Evolutionary conservation across 139 green algal species (phyloP).

Genomic region (Tetradesmus lagerheimii): DNA sequence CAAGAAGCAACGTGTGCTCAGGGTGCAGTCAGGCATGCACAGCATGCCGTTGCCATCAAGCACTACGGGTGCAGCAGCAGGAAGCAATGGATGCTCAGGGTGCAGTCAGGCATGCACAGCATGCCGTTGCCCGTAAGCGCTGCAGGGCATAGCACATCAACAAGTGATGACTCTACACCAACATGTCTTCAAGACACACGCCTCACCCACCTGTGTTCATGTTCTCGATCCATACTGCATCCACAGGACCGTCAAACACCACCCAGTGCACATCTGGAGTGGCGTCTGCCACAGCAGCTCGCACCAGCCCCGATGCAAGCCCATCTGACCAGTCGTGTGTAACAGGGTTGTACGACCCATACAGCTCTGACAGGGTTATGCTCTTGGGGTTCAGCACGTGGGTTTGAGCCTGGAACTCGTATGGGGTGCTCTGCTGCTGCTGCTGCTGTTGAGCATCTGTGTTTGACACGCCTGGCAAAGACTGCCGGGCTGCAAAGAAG

Average conservation of each 20-base stretch:
- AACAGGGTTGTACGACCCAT: constrained; percentile 81
- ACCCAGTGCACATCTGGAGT: constrained; percentile 77
- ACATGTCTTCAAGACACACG: too few species aligned
- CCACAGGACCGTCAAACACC: constrained; percentile 89
- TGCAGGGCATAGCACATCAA: too few species aligned
- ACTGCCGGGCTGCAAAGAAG: background rate
- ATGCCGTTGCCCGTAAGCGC: constrained; percentile 81
- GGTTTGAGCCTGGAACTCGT: constrained; percentile 54
- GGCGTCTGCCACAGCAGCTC: constrained; percentile 47
- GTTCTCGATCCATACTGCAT: constrained; percentile 90
- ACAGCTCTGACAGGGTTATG: constrained; percentile 88
- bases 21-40: constrained; percentile 59
- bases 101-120: constrained; percentile 68
- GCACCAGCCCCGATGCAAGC: constrained; percentile 75
- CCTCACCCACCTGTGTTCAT: constrained; percentile 76
- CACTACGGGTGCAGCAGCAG: constrained; percentile 51
- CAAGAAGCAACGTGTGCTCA: background rate
- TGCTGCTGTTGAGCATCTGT: background rate
- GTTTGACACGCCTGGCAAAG: background rate
- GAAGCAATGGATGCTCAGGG: too few species aligned
- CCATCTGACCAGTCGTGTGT: constrained; percentile 90
- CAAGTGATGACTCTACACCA: background rate
- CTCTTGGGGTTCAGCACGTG: constrained; percentile 86
- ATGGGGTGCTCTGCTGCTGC: background rate
- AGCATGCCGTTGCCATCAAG: constrained; percentile 90